Base-by-base conservation (phyloP, 2,329 filamentous ascomycete genomes). In the Colletotrichum spinosum region DNA sequence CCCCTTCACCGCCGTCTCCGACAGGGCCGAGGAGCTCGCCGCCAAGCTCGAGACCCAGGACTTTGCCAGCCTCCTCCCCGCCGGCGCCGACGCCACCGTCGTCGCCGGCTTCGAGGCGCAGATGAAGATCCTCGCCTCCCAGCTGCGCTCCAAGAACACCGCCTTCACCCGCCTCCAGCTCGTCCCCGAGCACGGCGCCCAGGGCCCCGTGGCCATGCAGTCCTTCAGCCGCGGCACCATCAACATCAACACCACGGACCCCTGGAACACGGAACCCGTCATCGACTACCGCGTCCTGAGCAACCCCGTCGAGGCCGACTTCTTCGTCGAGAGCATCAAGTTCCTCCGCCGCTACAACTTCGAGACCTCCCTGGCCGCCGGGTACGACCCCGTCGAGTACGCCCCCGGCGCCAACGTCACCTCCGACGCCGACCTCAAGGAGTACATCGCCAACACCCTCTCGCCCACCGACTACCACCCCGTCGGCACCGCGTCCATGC, bases 401-500 rank as follows among this genome's bases (percentile, higher is more conserved):
- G 60, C 67, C 8, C 78, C 78, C 0, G 76, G 76, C 4, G 55
- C 72, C 9, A 68, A 69, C 11, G 69, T 76, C 11, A 72, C 73
- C 50, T 70, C 69, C 25, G 77, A 79, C 42, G 76, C 74, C 37
- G 75, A 76, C 38, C 46, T 80, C 17, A 72, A 65, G 61, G 57
- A 57, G 3, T 72, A 66, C 46, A 51, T 73, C 11, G 49, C 60
- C 34, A 45, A 54, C 3, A 58, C 67, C 25, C 41, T 73, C 33
- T 69, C 67, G 33, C 70, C 71, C 8, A 67, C 60, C 11, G 70
- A 72, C 51, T 82, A 78, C 68, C 84, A 87, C 70, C 78, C 81
- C 0, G 72, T 77, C 2, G 82, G 85, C 10, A 85, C 81, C 12
- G 78, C 80, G 44, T 78, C 80, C 12, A 85, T 86, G 83, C 72